Evolutionary conservation across 2,329 filamentous ascomycete genomes (phyloP).

Genomic region (Hypoxylon sp.): DNA sequence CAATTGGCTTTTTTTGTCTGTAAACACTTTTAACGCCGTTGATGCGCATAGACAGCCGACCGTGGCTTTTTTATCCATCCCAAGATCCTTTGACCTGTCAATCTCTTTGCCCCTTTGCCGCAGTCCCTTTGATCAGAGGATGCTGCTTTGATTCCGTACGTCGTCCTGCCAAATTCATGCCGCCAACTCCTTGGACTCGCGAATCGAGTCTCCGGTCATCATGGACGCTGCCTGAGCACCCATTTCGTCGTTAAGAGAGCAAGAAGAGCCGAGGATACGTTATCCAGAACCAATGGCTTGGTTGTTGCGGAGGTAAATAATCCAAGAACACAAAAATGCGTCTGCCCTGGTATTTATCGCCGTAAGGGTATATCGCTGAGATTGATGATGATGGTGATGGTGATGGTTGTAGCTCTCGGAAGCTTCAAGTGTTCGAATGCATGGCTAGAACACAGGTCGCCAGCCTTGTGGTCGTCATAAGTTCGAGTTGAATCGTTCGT

Average conservation of each 20-base stretch:
- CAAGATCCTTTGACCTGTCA: slow-evolving; percentile 5
- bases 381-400: background rate
- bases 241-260: too few species aligned
- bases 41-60: background rate
- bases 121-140: slow-evolving; percentile 10
- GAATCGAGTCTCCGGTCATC: background rate
- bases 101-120: slow-evolving; percentile 1
- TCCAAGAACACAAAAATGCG: too few species aligned
- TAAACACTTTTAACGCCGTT: background rate
- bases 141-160: background rate
- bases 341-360: too few species aligned
- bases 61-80: slow-evolving; percentile 16
- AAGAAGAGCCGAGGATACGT: too few species aligned
- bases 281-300: too few species aligned
- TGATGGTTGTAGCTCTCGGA: background rate
- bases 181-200: background rate
- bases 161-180: background rate
- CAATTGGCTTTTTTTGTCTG: background rate
- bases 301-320: too few species aligned
- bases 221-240: too few species aligned
- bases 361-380: too few species aligned
- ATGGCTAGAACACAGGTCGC: background rate
- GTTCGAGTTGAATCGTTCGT: background rate
- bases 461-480: background rate
- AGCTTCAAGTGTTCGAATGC: background rate